Conservation (phyloP, 352 stramenopile genomes). For the Albugo candida region DNA sequence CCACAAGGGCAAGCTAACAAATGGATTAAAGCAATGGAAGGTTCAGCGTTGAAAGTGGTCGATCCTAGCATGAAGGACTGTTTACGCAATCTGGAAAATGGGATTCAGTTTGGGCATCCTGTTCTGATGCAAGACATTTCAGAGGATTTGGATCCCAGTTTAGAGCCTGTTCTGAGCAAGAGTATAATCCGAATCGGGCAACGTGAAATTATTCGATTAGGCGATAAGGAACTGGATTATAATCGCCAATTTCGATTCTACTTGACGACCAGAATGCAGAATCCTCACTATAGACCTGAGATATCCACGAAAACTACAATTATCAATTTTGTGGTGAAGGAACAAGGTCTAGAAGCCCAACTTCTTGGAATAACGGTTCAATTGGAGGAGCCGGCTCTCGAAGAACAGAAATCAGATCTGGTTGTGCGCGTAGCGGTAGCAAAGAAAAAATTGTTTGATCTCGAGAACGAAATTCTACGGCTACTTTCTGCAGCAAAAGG, state of each 20-base stretch:
- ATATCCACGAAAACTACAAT: constrained; percentile 92
- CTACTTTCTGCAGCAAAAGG: constrained; percentile 83
- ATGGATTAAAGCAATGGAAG: constrained; percentile 92
- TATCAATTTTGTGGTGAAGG: constrained; percentile 93
- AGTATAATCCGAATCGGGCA: constrained; percentile 89
- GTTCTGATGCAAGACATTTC: constrained; percentile 91
- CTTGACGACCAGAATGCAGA: constrained; percentile 91
- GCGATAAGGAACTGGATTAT: constrained; percentile 93
- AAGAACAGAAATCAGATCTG: constrained; percentile 88
- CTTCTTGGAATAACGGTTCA: constrained; percentile 88
- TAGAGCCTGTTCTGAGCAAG: constrained; percentile 88
- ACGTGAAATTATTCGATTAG: constrained; percentile 83
- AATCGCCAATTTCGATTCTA: constrained; percentile 89
- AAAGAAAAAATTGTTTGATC: constrained; percentile 89
- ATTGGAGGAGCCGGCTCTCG: constrained; percentile 84
- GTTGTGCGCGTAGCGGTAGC: constrained; percentile 80
- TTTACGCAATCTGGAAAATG: constrained; percentile 85
- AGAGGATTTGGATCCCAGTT: constrained; percentile 87
- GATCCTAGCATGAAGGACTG: constrained; percentile 92
- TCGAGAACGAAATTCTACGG: constrained; percentile 90
- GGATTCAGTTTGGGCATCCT: constrained; percentile 84
- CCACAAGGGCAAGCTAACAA: constrained; percentile 92
- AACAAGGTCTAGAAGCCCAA: constrained; percentile 87
- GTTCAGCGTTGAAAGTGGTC: constrained; percentile 71
- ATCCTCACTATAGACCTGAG: constrained; percentile 90